A percentile compares a stretch with the other conserved stretches of the same genome.
These are phyloP conservation scores for Lachancea quebecensis DNA, from an alignment of 805 yeast species.

Conservation along the genomic window DNA sequence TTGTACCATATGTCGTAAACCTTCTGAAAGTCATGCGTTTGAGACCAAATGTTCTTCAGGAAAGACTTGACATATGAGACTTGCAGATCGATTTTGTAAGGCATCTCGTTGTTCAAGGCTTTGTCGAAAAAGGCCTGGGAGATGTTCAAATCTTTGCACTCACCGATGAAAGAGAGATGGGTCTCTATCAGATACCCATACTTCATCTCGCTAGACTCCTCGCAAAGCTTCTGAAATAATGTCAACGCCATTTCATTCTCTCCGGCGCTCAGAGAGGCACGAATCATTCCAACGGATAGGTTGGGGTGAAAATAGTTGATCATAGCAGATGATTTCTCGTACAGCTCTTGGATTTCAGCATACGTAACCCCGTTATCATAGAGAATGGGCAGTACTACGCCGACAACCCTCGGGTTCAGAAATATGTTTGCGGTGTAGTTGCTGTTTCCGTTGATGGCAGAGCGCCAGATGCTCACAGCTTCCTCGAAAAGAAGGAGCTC, in stretches of 20 bases:
- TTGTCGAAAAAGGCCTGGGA: slow-evolving; percentile 71
- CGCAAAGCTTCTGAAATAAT: slow-evolving; percentile 53
- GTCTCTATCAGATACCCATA: slow-evolving; percentile 59
- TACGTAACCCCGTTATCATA: slow-evolving; percentile 55
- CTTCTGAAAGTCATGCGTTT: slow-evolving; percentile 49
- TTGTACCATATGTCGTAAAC: slow-evolving; percentile 57
- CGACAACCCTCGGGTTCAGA: slow-evolving; percentile 59
- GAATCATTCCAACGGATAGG: slow-evolving; percentile 64
- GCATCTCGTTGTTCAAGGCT: slow-evolving; percentile 63
- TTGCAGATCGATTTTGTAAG: slow-evolving; percentile 63
- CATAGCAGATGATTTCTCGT: slow-evolving; percentile 37
- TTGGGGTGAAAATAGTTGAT: slow-evolving; percentile 36
- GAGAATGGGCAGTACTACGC: slow-evolving; percentile 61
- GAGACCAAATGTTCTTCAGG: slow-evolving; percentile 51
- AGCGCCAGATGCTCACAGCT: slow-evolving; percentile 65
- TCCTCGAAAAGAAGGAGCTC: slow-evolving; percentile 57
- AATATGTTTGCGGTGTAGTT: slow-evolving; percentile 34
- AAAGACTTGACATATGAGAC: slow-evolving; percentile 66
- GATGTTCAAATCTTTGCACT: slow-evolving; percentile 61
- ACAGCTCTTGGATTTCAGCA: slow-evolving; percentile 53
- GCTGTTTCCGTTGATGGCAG: slow-evolving; percentile 29
- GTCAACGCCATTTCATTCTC: slow-evolving; percentile 60
- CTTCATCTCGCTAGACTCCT: slow-evolving; percentile 40
- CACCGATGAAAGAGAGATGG: slow-evolving; percentile 72
- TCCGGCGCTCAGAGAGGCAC: slow-evolving; percentile 59